Base-by-base conservation (phyloP, 2,329 filamentous ascomycete genomes). In the Claviceps arundinis region DNA sequence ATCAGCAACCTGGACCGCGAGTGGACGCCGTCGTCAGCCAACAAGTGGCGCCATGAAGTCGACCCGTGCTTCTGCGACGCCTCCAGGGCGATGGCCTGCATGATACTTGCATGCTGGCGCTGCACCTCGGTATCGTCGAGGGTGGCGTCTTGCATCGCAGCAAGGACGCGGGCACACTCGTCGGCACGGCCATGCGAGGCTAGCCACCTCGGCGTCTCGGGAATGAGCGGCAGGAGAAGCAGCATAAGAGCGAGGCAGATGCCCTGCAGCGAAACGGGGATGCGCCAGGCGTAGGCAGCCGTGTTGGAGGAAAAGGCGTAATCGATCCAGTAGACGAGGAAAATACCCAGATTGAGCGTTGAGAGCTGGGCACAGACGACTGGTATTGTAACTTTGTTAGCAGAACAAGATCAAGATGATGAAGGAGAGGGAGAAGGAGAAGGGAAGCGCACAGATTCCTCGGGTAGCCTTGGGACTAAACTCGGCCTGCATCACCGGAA, bases 341-440 rank as follows among this genome's bases (percentile, higher is more conserved):
- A 66, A 48, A 73, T 71, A 2, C 68, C 72, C 16, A 73, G 68
- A 54, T 73, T 75, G 17, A 75, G 65, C 1, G 71, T 73, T 0
- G 71, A 71, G 4, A 75, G 59, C 53, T 74, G 72, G 16, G 70
- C 69, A 53, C 72, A 73, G 50, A 73, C 72, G 54, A 68, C 62
- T 70, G 51, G 30, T 34, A 34, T 13, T 26, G 2, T 49, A 9
- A 11, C 3, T 11, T 14, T 6, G 48, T 45, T 45, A 30, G 22
- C 11, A 40, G 38, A 7, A 40, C 16, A 40, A 6, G 38, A 7
- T 7, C 16, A n/a, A 40, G 38, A 16, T 3, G 38, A n/a, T 16
- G 16, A n/a, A 9, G 9, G 30, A 47, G 19, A 9, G 37, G 19
- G 14, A 42, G 7, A 11, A 26, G 5, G 14, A 14, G 16, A 30